Conservation (phyloP, 108 stramenopile genomes). For the Fistulifera solaris region DNA sequence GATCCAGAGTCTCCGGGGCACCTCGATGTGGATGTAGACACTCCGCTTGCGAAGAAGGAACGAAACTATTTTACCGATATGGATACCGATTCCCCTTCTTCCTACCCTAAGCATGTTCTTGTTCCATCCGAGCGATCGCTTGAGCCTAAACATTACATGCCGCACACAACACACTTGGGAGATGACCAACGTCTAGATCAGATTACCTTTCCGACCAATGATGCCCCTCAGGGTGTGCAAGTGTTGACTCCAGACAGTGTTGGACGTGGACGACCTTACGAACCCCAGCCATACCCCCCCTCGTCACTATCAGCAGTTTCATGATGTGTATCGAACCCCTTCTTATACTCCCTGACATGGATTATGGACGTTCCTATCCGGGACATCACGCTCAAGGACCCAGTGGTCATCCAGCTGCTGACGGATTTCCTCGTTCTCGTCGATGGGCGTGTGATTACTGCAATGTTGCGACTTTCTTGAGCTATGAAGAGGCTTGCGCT, state of each 20-base stretch:
- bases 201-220: constrained; percentile 9
- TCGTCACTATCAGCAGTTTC: background rate
- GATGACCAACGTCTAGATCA: constrained; percentile 5
- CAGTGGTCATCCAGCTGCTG: background rate
- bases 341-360: constrained; percentile 8
- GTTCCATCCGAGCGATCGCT: constrained; percentile 14
- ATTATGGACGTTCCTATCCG: constrained; percentile 4
- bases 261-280: background rate
- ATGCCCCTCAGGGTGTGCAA: constrained; percentile 1
- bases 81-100: constrained; percentile 43
- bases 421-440: constrained; percentile 4
- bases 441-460: constrained; percentile 82
- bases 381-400: background rate
- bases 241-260: constrained; percentile 11
- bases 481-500: constrained; percentile 72
- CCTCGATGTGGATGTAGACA: constrained; percentile 14
- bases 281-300: background rate
- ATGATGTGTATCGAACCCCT: constrained; percentile 11
- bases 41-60: constrained; percentile 26
- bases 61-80: constrained; percentile 18
- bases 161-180: background rate
- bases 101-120: constrained; percentile 47
- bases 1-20: constrained; percentile 37
- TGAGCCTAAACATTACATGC: constrained; percentile 5
- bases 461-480: constrained; percentile 60